Percentiles rank a stretch among this genome's conserved stretches.
Evolutionary conservation across 495 filamentous ascomycete species (phyloP).

Genomic region (Hypoxylon perforatum): DNA sequence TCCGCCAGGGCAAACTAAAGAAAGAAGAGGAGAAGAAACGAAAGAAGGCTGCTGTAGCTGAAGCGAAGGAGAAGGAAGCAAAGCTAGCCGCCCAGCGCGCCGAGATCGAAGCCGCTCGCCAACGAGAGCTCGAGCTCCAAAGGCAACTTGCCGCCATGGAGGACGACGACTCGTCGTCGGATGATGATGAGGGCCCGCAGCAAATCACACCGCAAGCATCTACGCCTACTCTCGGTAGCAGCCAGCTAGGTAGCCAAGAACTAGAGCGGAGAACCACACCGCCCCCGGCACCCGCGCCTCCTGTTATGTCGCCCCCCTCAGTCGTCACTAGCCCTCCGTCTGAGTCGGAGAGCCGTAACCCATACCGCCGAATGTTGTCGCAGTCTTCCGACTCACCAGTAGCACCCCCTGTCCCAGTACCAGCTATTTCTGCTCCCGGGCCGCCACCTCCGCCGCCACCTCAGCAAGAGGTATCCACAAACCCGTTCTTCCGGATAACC

Average conservation of each 20-base stretch:
- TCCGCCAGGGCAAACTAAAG: conserved; percentile 94
- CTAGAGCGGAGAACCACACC: conserved; percentile 62
- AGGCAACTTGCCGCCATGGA: conserved; percentile 86
- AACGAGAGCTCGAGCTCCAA: conserved; percentile 88
- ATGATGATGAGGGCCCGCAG: conserved; percentile 88
- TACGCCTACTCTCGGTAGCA: conserved; percentile 73
- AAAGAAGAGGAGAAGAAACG: conserved; percentile 94
- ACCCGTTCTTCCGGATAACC: conserved; percentile 93
- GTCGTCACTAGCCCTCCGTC: conserved; percentile 58
- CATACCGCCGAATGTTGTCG: conserved; percentile 64
- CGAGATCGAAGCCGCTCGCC: conserved; percentile 90
- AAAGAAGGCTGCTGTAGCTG: conserved; percentile 86
- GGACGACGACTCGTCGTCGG: conserved; percentile 77
- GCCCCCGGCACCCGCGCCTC: conserved; percentile 56
- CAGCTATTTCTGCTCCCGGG: conserved; percentile 54
- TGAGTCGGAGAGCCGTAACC: conserved; percentile 62
- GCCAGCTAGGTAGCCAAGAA: conserved; percentile 63
- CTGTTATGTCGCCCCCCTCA: conserved; percentile 52
- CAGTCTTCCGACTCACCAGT: conserved; percentile 60
- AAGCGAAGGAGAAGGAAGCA: conserved; percentile 89
- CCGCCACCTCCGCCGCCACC: conserved; percentile 56
- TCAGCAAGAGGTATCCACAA: conserved; percentile 73
- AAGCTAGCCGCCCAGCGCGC: conserved; percentile 85
- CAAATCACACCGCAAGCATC: conserved; percentile 84
- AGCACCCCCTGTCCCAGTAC: conserved; percentile 54